These are phyloP conservation scores for Leccinum ochraceum DNA, from an alignment of 768 basidiomycete species.

Conservation along the genomic window DNA sequence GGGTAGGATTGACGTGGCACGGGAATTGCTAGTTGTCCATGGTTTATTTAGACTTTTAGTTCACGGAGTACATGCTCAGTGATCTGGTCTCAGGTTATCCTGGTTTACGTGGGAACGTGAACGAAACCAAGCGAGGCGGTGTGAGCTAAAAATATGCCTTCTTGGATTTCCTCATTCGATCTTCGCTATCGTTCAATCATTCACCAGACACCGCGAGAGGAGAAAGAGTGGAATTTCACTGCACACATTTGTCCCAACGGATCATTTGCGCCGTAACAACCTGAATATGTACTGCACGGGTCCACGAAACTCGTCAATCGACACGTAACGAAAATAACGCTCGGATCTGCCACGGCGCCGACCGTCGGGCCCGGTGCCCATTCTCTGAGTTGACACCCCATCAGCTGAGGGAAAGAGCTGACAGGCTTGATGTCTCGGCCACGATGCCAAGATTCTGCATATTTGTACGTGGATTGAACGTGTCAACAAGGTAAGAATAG, in stretches of 20 bases:
- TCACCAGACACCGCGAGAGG: conserved; percentile 19
- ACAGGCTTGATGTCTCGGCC: neutral
- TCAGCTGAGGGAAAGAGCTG: neutral
- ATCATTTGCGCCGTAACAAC: conserved; percentile 6
- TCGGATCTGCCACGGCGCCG: conserved; percentile 6
- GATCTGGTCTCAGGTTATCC: conserved; percentile 18
- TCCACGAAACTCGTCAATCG: conserved; percentile 7
- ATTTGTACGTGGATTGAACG: neutral
- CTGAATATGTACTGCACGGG: neutral
- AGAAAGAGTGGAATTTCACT: conserved; percentile 18
- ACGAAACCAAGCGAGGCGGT: conserved; percentile 24
- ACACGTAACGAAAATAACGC: conserved; percentile 5
- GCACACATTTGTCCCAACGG: conserved; percentile 8
- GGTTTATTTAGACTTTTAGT: conserved; percentile 30
- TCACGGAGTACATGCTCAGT: conserved; percentile 9
- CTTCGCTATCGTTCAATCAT: conserved; percentile 7
- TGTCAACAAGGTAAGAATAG: conserved; percentile 10
- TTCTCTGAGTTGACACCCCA: neutral
- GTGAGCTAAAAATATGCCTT: conserved; percentile 23
- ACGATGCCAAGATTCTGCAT: neutral
- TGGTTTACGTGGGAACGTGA: conserved; percentile 18
- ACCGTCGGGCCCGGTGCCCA: conserved; percentile 12
- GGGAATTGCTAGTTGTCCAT: neutral
- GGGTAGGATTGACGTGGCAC: conserved; percentile 21
- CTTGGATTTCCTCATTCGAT: conserved; percentile 20